Evolutionary conservation across 2,329 filamentous ascomycete genomes (phyloP).

Genomic region (Hansfordia pulvinata): DNA sequence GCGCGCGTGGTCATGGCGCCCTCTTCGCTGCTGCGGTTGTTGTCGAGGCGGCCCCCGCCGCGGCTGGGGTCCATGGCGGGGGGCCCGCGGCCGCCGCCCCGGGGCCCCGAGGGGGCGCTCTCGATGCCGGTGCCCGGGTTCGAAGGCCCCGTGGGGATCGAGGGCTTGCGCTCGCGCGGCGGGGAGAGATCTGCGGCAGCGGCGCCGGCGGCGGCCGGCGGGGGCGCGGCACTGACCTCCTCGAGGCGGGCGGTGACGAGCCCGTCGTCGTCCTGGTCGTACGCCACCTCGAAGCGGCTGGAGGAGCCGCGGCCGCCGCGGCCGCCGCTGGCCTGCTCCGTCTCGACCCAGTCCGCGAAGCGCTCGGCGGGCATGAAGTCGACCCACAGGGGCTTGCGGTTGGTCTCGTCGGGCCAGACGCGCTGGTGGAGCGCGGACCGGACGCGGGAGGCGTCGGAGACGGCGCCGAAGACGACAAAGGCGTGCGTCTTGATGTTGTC

Average conservation of each 20-base stretch:
- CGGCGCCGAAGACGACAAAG: slow-evolving; percentile 58
- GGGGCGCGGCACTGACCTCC: slow-evolving; percentile 22
- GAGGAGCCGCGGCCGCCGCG: slow-evolving; percentile 25
- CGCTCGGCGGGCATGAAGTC: slow-evolving; percentile 77
- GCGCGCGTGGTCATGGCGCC: too few relatives aligned
- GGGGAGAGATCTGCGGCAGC: slow-evolving; percentile 8
- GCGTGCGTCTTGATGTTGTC: slow-evolving; percentile 83
- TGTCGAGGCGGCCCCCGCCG: slow-evolving; percentile 9
- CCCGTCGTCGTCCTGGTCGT: slow-evolving; percentile 43
- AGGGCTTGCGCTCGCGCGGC: slow-evolving; percentile 9
- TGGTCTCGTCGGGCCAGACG: slow-evolving; percentile 79
- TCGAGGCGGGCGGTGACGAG: slow-evolving; percentile 41
- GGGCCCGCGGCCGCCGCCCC: slow-evolving; percentile 20
- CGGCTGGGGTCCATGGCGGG: slow-evolving; percentile 6
- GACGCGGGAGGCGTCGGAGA: slow-evolving; percentile 61
- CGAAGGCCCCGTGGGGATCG: slow-evolving; percentile 17
- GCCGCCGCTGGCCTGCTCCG: slow-evolving; percentile 39
- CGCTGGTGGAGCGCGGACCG: slow-evolving; percentile 63
- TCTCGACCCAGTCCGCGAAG: slow-evolving; percentile 59
- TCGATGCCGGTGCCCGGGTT: slow-evolving; percentile 15
- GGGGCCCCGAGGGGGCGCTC: slow-evolving; percentile 22
- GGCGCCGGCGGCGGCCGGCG: slow-evolving; percentile 5
- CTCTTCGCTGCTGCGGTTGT: slow-evolving; percentile 7
- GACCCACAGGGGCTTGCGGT: slow-evolving; percentile 71
- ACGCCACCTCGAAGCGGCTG: slow-evolving; percentile 59